Conservation (phyloP, 768 basidiomycete genomes). For the Serpula lacrymans region DNA sequence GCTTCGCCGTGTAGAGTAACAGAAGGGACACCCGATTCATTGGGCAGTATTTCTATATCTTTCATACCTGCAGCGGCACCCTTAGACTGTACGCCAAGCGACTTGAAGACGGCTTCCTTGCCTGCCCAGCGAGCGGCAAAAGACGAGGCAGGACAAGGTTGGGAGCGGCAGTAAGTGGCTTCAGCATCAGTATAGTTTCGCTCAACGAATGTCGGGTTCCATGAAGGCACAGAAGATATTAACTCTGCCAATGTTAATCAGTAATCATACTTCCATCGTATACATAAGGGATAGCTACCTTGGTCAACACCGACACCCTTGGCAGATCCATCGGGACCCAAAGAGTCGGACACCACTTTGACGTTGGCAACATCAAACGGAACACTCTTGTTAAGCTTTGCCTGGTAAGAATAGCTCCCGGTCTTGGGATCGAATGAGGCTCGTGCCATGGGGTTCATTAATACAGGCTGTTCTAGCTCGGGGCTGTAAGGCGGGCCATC, state of each 20-base stretch:
- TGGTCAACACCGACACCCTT: conserved; percentile 88
- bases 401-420: conserved; percentile 78
- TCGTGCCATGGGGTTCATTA: conserved; percentile 93
- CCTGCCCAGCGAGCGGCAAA: conserved; percentile 97
- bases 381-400: conserved; percentile 51
- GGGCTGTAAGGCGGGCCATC: conserved; percentile 84
- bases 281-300: conserved; percentile 43
- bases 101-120: conserved; percentile 98
- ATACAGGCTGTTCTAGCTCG: conserved; percentile 82
- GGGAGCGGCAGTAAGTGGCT: conserved; percentile 79
- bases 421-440: conserved; percentile 78
- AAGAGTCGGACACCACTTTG: conserved; percentile 50
- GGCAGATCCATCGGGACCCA: conserved; percentile 37
- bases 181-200: conserved; percentile 95
- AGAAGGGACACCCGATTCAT: conserved; percentile 72
- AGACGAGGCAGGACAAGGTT: conserved; percentile 84
- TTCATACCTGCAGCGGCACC: conserved; percentile 95
- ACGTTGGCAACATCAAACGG: conserved; percentile 66
- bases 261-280: neutral
- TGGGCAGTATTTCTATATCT: conserved; percentile 92
- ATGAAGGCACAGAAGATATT: conserved; percentile 88
- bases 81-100: conserved; percentile 82
- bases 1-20: conserved; percentile 82
- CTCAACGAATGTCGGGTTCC: conserved; percentile 80
- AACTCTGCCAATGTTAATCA: conserved; percentile 52